A percentile compares a stretch with the other conserved stretches of the same genome.
These are phyloP conservation scores for Xylariaceae sp. DNA, from an alignment of 2,329 filamentous ascomycete genomes.

Conservation along the genomic window DNA sequence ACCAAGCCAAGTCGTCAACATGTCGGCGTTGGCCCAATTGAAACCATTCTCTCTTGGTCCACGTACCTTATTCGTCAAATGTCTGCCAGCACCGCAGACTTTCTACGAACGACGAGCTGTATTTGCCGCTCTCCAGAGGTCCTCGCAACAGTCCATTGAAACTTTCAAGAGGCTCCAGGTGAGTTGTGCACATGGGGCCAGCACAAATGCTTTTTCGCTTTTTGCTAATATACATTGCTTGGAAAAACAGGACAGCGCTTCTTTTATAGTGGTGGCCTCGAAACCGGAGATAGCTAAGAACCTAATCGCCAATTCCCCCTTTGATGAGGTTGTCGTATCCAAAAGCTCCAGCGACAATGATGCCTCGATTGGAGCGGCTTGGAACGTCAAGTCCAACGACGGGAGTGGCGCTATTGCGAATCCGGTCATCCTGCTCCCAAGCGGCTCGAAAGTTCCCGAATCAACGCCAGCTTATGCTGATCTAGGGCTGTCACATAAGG, in stretches of 20 bases:
- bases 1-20: constrained; percentile 6
- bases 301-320: constrained; percentile 42
- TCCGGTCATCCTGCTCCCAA: constrained; percentile 23
- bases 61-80: constrained; percentile 42
- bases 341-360: constrained; percentile 14
- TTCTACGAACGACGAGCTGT: constrained; percentile 52
- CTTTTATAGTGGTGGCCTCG: constrained; percentile 46
- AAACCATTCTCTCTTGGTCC: constrained; percentile 26
- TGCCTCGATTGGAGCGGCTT: constrained; percentile 21
- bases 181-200: constrained; percentile 5
- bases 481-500: constrained; percentile 24
- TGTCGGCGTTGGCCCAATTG: constrained; percentile 27
- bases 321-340: constrained; percentile 39
- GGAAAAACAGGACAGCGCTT: constrained; percentile 37
- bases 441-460: constrained; percentile 3
- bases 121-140: constrained; percentile 42
- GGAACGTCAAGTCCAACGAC: constrained; percentile 22
- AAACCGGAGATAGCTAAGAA: constrained; percentile 35
- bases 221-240: neutral
- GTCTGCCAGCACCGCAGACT: constrained; percentile 45
- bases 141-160: constrained; percentile 37
- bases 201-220: neutral
- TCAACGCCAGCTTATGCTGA: constrained; percentile 19
- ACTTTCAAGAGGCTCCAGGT: constrained; percentile 47
- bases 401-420: constrained; percentile 24